Base-by-base conservation (phyloP, 768 basidiomycete species). In the Agrocybe chaxingu region DNA sequence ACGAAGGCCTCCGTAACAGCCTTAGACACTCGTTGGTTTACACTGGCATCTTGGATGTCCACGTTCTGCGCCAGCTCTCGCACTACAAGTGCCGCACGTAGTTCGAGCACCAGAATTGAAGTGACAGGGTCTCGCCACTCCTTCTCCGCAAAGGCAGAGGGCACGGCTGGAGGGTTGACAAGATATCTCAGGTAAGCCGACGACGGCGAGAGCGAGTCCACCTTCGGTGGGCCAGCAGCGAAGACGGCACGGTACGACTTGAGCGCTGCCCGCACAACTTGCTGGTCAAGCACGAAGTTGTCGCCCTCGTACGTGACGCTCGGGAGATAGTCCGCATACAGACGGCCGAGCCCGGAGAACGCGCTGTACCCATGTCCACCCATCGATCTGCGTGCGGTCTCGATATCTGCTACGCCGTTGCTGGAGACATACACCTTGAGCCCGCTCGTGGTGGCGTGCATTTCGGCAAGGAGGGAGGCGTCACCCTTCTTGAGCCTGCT, bases 331-430 rank as follows among this genome's bases (percentile, higher is more conserved):
- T 85, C 80, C 3, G 81, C 82, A 54, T 87, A 87, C 0, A 85
- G 45, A 34, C 74, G 66, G 3, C 87, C 87, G 1, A 90, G 71
- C 3, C 86, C 87, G 0, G 84, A 72, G 55, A 83, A 86, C 0
- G 73, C 77, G 56, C 85, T 86, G 64, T 79, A 89, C 0, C 89
- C 88, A 63, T 91, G 88, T 3, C 88, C 88, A 45, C 88, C 89
- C 77, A 89, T 79, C 0, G 84, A 77, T 11, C 85, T 76, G 7
- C 87, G 77, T 3, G 85, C 82, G 5, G 71, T 76, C 63, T 89
- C 87, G 9, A 87, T 58, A 54, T 85, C 84, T 32, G 74, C 73
- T 2, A 81, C 74, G 4, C 73, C 69, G n/a, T 71, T 62, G 0
- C 76, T 72, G 1, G 79, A 75, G 3, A 77, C 79, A 30, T 85